phyloP scores from a whole-genome alignment of 108 stramenopile species.

The Cyclotella baltica region DNA sequence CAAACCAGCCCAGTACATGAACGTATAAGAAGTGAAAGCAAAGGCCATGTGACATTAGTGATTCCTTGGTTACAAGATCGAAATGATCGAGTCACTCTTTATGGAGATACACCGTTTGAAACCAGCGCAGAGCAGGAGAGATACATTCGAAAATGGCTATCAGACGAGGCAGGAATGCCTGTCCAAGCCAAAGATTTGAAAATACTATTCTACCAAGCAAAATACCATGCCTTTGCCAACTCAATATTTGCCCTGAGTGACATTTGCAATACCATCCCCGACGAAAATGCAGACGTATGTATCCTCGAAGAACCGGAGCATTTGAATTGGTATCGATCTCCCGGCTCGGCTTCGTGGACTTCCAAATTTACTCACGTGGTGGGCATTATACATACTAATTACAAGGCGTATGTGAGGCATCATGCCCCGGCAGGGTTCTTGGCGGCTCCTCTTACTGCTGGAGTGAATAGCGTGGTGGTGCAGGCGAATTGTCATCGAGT shows the following conservation, averaged over 20 bases:
- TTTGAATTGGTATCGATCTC: slow-evolving; percentile 82
- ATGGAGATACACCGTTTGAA: slow-evolving; percentile 52
- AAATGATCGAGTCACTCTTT: slow-evolving; percentile 59
- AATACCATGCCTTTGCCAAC: slow-evolving; percentile 57
- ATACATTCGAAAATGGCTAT: slow-evolving; percentile 79
- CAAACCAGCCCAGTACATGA: background rate
- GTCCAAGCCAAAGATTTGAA: slow-evolving; percentile 58
- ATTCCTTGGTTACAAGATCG: slow-evolving; percentile 74
- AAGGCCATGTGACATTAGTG: slow-evolving; percentile 63
- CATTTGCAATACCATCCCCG: slow-evolving; percentile 51
- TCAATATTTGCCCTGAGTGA: slow-evolving; percentile 85
- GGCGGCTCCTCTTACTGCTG: slow-evolving; percentile 43
- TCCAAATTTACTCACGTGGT: slow-evolving; percentile 82
- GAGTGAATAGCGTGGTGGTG: slow-evolving; percentile 52
- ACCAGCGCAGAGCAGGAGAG: slow-evolving; percentile 63
- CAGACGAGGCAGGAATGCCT: slow-evolving; percentile 60
- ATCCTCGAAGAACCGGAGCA: slow-evolving; percentile 94
- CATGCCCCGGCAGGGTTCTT: slow-evolving; percentile 47
- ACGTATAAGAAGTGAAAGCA: background rate
- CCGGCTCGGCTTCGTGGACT: slow-evolving; percentile 73
- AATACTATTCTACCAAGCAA: slow-evolving; percentile 66
- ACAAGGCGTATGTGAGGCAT: slow-evolving; percentile 66
- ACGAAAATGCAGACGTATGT: slow-evolving; percentile 59
- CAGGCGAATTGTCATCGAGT: slow-evolving; percentile 84
- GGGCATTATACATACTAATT: slow-evolving; percentile 91